Conservation (phyloP, 306 rosid species). For the Crotalaria pallida region DNA sequence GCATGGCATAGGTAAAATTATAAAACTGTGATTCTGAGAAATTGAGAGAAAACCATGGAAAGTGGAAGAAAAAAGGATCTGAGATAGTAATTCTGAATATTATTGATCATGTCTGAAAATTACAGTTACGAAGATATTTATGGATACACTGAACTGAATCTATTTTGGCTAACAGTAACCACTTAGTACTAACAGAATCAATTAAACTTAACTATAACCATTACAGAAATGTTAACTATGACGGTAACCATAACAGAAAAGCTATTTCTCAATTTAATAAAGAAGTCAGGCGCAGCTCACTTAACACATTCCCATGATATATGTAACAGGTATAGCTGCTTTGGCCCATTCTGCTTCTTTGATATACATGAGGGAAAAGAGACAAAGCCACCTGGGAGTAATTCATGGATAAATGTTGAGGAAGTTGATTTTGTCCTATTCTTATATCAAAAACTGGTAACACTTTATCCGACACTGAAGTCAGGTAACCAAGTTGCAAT, state of each 20-base stretch:
- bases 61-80: background rate
- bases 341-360: conserved; percentile 86
- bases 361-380: conserved; percentile 76
- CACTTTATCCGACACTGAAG: conserved; percentile 59
- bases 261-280: background rate
- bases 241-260: background rate
- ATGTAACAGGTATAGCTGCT: conserved; percentile 46
- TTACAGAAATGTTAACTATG: background rate
- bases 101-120: background rate
- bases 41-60: background rate
- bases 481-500: conserved; percentile 76
- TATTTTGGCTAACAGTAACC: background rate
- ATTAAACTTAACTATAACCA: background rate
- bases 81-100: background rate
- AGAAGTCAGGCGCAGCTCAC: background rate
- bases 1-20: conserved; percentile 47
- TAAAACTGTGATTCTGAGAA: background rate
- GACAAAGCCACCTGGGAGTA: conserved; percentile 63
- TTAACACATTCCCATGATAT: too few relatives aligned
- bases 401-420: conserved; percentile 65
- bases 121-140: background rate
- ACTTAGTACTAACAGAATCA: background rate
- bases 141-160: background rate
- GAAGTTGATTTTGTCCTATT: conserved; percentile 88
- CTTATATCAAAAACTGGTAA: conserved; percentile 66